phyloP scores from a whole-genome alignment of 257 asterid species.

The Solanum dulcamara region DNA sequence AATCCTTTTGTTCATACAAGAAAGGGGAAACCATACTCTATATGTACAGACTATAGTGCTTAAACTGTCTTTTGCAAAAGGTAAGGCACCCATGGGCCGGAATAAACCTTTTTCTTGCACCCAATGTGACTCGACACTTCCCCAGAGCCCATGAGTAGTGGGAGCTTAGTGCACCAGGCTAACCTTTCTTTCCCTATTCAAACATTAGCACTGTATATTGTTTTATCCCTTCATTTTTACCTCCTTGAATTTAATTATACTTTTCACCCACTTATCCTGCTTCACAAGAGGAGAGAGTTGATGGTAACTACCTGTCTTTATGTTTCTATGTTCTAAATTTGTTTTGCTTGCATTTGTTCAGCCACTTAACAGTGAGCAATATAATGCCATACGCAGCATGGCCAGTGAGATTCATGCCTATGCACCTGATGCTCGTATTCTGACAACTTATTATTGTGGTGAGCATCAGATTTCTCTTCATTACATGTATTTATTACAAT shows the following conservation, averaged over 20 bases:
- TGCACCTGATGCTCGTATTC: slow-evolving; percentile 96
- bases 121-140: not conserved
- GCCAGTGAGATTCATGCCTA: slow-evolving; percentile 95
- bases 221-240: not conserved
- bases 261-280: not conserved
- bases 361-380: slow-evolving; percentile 88
- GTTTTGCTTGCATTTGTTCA: slow-evolving; percentile 22
- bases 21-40: not conserved
- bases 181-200: not conserved
- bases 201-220: not conserved
- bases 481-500: slow-evolving; percentile 2
- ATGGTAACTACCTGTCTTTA: not conserved
- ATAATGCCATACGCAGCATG: slow-evolving; percentile 67
- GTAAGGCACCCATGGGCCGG: not conserved
- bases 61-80: not conserved
- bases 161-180: not conserved
- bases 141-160: not conserved
- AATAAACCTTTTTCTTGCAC: not conserved
- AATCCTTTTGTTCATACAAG: not conserved
- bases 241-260: not conserved
- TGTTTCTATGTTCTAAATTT: slow-evolving; percentile 2
- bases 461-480: slow-evolving; percentile 8
- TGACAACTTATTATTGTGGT: slow-evolving; percentile 96
- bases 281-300: not conserved
- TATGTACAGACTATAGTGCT: not conserved